These are phyloP conservation scores for Ophiostoma sp. DNA, from an alignment of 2,329 filamentous ascomycete genomes.

Conservation along the genomic window DNA sequence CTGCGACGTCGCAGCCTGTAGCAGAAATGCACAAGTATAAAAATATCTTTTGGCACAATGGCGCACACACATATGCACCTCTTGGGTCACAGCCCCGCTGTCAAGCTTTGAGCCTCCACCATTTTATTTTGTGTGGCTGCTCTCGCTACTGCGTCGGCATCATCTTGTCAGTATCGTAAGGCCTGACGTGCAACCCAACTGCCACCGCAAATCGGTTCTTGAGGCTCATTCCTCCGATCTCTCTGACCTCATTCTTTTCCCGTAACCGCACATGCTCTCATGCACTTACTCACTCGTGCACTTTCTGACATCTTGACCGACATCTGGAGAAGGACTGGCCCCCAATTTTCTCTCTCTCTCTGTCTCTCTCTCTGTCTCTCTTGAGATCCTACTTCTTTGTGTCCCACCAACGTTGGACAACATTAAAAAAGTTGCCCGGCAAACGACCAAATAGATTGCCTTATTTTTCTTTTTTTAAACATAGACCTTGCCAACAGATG, in stretches of 20 bases:
- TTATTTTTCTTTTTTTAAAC: neutral
- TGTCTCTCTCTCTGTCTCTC: too few species aligned
- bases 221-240: conserved; percentile 7
- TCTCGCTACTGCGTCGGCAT: neutral
- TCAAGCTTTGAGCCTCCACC: conserved; percentile 20
- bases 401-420: neutral
- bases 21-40: neutral
- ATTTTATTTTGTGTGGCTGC: neutral
- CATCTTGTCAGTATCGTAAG: neutral
- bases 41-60: neutral
- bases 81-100: conserved; percentile 17
- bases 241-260: neutral
- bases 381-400: too few species aligned
- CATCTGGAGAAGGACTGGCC: neutral
- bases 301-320: neutral
- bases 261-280: neutral
- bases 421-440: neutral
- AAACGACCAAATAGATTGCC: neutral
- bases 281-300: neutral
- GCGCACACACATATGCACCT: neutral
- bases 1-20: neutral
- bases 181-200: neutral
- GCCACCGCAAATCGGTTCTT: neutral
- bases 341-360: too few species aligned
- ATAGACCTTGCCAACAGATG: neutral